Percentiles rank a stretch among this genome's conserved stretches.
phyloP scores from a whole-genome alignment of 2,329 filamentous ascomycete species.

The Aspergillus arachidicola region DNA sequence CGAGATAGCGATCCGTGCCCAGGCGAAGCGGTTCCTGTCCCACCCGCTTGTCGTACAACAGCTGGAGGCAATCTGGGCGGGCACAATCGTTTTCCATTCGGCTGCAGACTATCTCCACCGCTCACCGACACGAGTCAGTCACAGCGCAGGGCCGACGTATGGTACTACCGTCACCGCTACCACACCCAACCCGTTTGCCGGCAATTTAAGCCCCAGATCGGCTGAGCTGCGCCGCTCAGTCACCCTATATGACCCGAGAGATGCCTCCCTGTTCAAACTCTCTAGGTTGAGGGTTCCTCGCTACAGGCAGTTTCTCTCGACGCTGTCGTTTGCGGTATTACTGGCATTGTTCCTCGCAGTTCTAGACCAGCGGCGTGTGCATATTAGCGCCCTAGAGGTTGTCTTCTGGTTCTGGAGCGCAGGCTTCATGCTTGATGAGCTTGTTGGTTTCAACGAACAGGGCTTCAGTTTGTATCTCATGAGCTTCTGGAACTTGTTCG shows the following conservation, averaged over 20 bases:
- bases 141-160: constrained; percentile 25
- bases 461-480: constrained; percentile 96
- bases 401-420: constrained; percentile 98
- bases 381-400: constrained; percentile 82
- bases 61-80: constrained; percentile 96
- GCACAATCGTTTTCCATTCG: constrained; percentile 91
- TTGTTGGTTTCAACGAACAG: constrained; percentile 95
- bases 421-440: constrained; percentile 93
- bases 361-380: constrained; percentile 70
- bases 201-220: constrained; percentile 21
- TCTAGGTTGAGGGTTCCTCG: constrained; percentile 87
- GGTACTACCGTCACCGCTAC: constrained; percentile 25
- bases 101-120: constrained; percentile 83
- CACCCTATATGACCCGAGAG: constrained; percentile 83
- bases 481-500: constrained; percentile 97
- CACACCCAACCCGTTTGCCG: constrained; percentile 13
- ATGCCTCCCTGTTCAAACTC: constrained; percentile 88
- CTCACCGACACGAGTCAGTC: constrained; percentile 44
- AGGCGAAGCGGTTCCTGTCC: constrained; percentile 87
- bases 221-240: constrained; percentile 66
- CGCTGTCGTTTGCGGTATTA: constrained; percentile 80
- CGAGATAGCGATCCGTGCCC: constrained; percentile 89
- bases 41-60: constrained; percentile 92
- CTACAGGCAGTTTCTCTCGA: constrained; percentile 88
- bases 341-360: constrained; percentile 85